A percentile compares a stretch with the other conserved stretches of the same genome.
phyloP scores from a whole-genome alignment of 176 grass and related monocot genomes.

The Poa annua region DNA sequence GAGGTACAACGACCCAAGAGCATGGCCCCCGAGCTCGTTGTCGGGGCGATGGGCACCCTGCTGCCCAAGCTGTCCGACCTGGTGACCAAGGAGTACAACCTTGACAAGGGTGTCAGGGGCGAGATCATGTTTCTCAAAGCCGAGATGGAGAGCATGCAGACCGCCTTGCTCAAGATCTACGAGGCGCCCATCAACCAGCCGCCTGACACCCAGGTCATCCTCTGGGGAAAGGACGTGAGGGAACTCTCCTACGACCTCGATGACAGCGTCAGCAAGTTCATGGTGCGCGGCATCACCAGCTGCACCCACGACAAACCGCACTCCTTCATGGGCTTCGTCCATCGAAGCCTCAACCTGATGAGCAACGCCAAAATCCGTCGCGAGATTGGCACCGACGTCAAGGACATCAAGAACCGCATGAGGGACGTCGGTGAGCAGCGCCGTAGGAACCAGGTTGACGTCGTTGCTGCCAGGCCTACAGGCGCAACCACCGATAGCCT shows the following conservation, averaged over 20 bases:
- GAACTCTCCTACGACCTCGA: not conserved
- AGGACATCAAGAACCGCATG: not conserved
- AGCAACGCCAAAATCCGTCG: not conserved
- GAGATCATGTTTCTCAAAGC: conserved; percentile 22
- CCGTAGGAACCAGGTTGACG: not conserved
- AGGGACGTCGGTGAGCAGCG: not conserved
- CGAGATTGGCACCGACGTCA: not conserved
- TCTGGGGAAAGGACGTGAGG: not conserved
- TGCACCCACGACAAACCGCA: not conserved
- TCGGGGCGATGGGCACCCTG: conserved; percentile 1
- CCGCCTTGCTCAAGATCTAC: not conserved
- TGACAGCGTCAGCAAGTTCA: not conserved
- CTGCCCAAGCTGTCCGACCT: conserved; percentile 24
- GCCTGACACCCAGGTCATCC: not conserved
- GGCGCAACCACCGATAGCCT: not conserved
- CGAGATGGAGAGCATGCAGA: conserved; percentile 21
- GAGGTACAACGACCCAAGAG: too few species aligned
- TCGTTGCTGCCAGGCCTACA: not conserved
- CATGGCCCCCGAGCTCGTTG: not conserved
- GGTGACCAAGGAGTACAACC: not conserved
- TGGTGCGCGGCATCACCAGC: not conserved
- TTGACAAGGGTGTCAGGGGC: not conserved
- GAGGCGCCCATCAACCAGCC: not conserved
- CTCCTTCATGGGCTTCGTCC: not conserved
- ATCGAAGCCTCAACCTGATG: not conserved